Conservation (phyloP, 305 asterid species). For the Fraxinus platypoda region DNA sequence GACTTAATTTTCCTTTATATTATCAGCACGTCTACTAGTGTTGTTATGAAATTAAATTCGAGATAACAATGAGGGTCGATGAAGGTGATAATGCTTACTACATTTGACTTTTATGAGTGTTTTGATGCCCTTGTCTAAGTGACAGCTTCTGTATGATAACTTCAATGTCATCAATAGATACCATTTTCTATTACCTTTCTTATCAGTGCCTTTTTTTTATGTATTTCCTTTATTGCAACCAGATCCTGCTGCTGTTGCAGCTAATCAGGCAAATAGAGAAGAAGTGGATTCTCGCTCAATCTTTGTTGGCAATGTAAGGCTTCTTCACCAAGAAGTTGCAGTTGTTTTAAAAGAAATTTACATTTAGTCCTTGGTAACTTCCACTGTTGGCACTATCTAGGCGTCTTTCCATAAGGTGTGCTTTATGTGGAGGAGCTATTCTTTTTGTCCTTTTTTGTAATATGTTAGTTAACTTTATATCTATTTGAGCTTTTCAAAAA, state of each 20-base stretch:
- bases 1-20: neutral
- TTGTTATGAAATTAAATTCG: neutral
- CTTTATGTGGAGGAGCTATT: neutral
- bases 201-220: constrained; percentile 10
- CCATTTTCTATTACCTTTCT: neutral
- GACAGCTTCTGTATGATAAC: neutral
- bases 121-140: neutral
- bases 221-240: constrained; percentile 22
- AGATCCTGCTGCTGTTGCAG: constrained; percentile 48
- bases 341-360: neutral
- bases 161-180: neutral
- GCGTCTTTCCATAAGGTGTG: neutral
- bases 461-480: neutral
- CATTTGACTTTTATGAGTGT: neutral
- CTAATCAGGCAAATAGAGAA: constrained; percentile 49
- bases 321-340: constrained; percentile 14
- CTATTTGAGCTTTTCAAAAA: neutral
- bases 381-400: neutral
- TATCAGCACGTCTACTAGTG: neutral
- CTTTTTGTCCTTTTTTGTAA: neutral
- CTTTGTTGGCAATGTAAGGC: constrained; percentile 61
- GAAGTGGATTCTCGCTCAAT: constrained; percentile 62
- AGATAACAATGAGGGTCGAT: neutral
- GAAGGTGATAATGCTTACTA: neutral
- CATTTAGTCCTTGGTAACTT: neutral